A percentile compares a stretch with the other conserved stretches of the same genome.
These are phyloP conservation scores for Trametopsis cervina DNA, from an alignment of 768 basidiomycete genomes.

Conservation along the genomic window DNA sequence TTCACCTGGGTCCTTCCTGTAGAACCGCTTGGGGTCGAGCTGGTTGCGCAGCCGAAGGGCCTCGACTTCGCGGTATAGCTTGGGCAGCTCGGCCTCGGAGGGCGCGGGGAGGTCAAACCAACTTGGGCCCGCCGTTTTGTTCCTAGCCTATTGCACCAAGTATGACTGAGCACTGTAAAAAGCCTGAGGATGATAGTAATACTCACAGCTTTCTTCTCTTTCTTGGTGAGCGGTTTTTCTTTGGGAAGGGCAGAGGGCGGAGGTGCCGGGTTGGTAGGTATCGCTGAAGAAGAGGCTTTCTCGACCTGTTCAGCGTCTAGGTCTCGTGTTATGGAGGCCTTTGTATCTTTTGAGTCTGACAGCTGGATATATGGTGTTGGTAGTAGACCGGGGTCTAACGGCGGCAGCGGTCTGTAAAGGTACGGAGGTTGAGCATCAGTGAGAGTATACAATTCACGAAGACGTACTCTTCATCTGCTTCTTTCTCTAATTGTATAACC, in stretches of 20 bases:
- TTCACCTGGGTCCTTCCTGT: conserved; percentile 81
- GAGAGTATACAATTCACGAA: too few species aligned
- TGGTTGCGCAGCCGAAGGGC: conserved; percentile 81
- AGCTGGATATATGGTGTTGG: conserved; percentile 61
- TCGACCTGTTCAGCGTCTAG: conserved; percentile 51
- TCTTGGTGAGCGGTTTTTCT: conserved; percentile 66
- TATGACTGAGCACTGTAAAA: background rate
- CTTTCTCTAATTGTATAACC: conserved; percentile 41
- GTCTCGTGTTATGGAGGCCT: conserved; percentile 47
- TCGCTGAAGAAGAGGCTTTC: conserved; percentile 38
- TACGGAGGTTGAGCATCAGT: background rate
- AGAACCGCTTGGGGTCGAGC: conserved; percentile 89
- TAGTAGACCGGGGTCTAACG: conserved; percentile 57
- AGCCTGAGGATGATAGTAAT: background rate
- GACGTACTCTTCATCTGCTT: conserved; percentile 19
- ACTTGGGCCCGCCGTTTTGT: conserved; percentile 65
- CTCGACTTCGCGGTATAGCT: conserved; percentile 79
- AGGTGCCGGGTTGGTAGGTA: conserved; percentile 56
- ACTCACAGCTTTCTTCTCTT: conserved; percentile 62
- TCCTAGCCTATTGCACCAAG: conserved; percentile 47
- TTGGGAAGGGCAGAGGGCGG: conserved; percentile 52
- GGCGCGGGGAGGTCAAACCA: conserved; percentile 92
- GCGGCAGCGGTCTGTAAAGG: conserved; percentile 46
- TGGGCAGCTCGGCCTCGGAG: conserved; percentile 69
- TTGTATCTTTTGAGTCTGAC: conserved; percentile 34